Evolutionary conservation across 2,329 filamentous ascomycete genomes (phyloP), one percentile per base, ranked within the genome.

Genomic region (Elsinoe necatrix): DNA sequence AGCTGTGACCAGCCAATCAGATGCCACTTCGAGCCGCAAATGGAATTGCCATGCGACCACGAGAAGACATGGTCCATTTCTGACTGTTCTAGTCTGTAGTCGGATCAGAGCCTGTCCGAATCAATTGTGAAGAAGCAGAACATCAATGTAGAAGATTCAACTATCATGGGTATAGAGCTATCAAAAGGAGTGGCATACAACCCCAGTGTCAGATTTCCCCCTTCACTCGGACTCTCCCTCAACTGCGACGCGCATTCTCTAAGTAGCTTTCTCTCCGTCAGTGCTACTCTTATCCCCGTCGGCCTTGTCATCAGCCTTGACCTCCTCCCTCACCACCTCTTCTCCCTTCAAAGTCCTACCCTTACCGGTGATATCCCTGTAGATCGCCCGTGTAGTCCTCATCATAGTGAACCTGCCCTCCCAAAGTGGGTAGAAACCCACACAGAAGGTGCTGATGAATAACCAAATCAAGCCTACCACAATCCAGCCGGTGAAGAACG

Each of bases 351-450:
- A 54, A 8, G 65, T 63, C 56, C 62, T 66, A 21, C 63, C 59
- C 54, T 63, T 65, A 3, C 73, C 74, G 5, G 67, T 78, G 6
- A 86, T 57, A 69, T 90, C 87, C 56, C 77, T 65, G 39, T 71
- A 77, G 61, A 91, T 86, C 25, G 78, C 74, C 66, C 78, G 82
- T 60, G 80, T 69, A 0, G 84, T 88, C 54, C 79, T 73, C 0
- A 68, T 66, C 57, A 88, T 82, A 1, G 85, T 91, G 57, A 77
- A 71, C 1, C 90, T 74, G 0, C 89, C 88, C 67, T 95, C 89
- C 70, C 80, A 93, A 1, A 93, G 72, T 5, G 91, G 91, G 70
- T 86, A 95, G 0, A 95, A 37, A 0, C 88, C 89, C 0, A 95
- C 89, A 8, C 82, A 85, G 56, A 85, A 75, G 1, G 84, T 73